Conservation (phyloP, 108 stramenopile genomes). For the Nitzschia sp. region DNA sequence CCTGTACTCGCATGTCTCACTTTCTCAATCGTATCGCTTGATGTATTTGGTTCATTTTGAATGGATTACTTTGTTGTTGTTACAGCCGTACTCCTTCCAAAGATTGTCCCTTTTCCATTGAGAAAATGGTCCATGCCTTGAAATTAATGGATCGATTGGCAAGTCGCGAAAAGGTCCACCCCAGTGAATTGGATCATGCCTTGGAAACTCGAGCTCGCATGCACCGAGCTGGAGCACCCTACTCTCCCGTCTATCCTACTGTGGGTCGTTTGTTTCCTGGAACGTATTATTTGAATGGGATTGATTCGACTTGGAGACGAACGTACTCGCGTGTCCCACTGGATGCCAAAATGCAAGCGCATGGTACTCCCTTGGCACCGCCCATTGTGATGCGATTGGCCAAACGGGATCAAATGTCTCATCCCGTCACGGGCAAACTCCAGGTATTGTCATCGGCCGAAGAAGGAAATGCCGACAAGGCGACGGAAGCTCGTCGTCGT, state of each 20-base stretch:
- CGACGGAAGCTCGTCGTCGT: constrained; percentile 49
- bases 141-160: constrained; percentile 73
- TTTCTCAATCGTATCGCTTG: no score
- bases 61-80: no score
- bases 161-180: constrained; percentile 82
- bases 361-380: constrained; percentile 70
- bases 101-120: constrained; percentile 70
- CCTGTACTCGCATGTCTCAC: constrained; percentile 1
- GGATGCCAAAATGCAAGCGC: constrained; percentile 53
- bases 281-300: constrained; percentile 89
- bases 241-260: constrained; percentile 86
- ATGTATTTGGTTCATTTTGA: no score
- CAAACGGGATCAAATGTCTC: constrained; percentile 58
- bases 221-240: constrained; percentile 83
- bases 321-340: constrained; percentile 81
- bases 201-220: constrained; percentile 88
- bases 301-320: constrained; percentile 81
- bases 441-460: constrained; percentile 52
- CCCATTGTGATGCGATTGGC: constrained; percentile 74
- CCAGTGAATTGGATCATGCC: constrained; percentile 90
- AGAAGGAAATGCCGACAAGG: constrained; percentile 49
- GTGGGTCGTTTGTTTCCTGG: constrained; percentile 87
- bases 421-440: constrained; percentile 73
- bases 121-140: constrained; percentile 71
- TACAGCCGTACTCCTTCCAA: constrained; percentile 30